Percentiles rank a stretch among this genome's conserved stretches.
Conservation (phyloP, 148 eudicot species). For the Rhododendron henanense region DNA sequence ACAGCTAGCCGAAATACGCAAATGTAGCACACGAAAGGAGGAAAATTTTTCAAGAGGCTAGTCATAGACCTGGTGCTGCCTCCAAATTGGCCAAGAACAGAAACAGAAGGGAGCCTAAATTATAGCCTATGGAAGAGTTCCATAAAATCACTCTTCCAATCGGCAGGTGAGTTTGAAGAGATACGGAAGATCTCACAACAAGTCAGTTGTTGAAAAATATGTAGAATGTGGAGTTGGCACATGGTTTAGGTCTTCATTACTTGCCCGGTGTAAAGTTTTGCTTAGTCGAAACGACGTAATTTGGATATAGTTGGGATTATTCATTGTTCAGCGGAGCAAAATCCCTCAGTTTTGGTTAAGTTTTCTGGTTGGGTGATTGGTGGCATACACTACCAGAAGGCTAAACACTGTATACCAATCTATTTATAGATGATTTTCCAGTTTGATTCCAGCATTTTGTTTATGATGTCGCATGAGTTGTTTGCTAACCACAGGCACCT, state of each 20-base stretch:
- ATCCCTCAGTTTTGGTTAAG: too few species aligned
- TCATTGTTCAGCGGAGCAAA: too few species aligned
- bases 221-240: not conserved
- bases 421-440: too few species aligned
- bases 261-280: not conserved
- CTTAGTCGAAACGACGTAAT: not conserved
- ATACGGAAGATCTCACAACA: not conserved
- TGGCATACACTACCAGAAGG: too few species aligned
- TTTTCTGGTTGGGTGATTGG: too few species aligned
- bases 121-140: not conserved
- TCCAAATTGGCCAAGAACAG: not conserved
- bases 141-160: not conserved
- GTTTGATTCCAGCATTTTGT: not conserved
- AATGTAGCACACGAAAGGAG: conserved; percentile 7
- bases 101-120: not conserved
- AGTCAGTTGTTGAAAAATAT: not conserved
- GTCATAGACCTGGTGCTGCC: not conserved
- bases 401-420: too few species aligned
- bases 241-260: not conserved
- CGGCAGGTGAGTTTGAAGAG: not conserved
- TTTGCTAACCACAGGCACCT: not conserved
- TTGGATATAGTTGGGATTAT: too few species aligned
- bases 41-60: conserved; percentile 9
- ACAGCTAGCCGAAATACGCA: conserved; percentile 11
- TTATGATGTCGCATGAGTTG: not conserved